These are phyloP conservation scores for Colletotrichum karsti DNA, from an alignment of 2,329 filamentous ascomycete species.

Conservation along the genomic window DNA sequence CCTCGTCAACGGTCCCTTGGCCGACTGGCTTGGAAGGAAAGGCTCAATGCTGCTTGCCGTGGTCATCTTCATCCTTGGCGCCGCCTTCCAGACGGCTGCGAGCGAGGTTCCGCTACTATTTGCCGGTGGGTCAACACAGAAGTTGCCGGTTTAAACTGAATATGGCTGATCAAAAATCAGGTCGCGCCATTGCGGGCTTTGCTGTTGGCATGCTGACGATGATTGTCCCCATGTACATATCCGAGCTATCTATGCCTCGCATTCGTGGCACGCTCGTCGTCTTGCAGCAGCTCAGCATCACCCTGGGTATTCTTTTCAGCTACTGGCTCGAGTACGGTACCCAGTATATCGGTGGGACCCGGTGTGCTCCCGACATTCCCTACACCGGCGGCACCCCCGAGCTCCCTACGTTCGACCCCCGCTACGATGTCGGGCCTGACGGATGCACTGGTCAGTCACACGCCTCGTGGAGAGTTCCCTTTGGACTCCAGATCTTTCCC, in stretches of 20 bases:
- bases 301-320: slow-evolving; percentile 49
- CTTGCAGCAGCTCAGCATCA: slow-evolving; percentile 51
- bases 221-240: slow-evolving; percentile 54
- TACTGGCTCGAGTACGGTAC: slow-evolving; percentile 54
- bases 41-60: slow-evolving; percentile 44
- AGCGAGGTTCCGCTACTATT: slow-evolving; percentile 48
- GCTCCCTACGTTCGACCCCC: slow-evolving; percentile 50
- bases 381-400: slow-evolving; percentile 52
- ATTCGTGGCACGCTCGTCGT: slow-evolving; percentile 57
- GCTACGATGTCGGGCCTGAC: slow-evolving; percentile 44
- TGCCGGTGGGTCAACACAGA: slow-evolving; percentile 9
- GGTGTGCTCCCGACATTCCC: slow-evolving; percentile 55
- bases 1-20: slow-evolving; percentile 49
- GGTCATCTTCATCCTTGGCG: slow-evolving; percentile 49
- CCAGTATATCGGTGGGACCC: slow-evolving; percentile 49
- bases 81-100: slow-evolving; percentile 52
- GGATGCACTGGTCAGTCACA: slow-evolving; percentile 52
- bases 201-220: slow-evolving; percentile 50
- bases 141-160: neutral
- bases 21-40: slow-evolving; percentile 43
- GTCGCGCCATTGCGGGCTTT: slow-evolving; percentile 53
- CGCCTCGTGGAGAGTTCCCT: slow-evolving; percentile 55
- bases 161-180: slow-evolving; percentile 26
- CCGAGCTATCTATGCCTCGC: slow-evolving; percentile 56
- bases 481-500: slow-evolving; percentile 56